A percentile compares a stretch with the other conserved stretches of the same genome.
Conservation (phyloP, 2,329 filamentous ascomycete genomes). For the Fusarium transvaalense region DNA sequence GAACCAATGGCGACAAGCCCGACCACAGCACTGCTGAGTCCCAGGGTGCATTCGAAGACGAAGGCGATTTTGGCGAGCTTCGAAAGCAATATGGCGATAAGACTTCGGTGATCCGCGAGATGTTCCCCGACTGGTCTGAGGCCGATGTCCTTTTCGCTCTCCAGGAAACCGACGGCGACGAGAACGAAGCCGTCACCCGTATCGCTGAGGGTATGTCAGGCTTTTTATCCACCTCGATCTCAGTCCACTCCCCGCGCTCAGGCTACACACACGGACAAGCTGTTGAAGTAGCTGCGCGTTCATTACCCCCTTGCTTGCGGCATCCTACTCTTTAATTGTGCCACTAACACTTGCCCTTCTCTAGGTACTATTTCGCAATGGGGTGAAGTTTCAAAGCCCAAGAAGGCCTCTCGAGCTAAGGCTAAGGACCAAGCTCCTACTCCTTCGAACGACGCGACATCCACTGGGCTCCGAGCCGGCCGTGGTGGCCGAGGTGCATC, state of each 20-base stretch:
- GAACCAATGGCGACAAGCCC: conserved; percentile 79
- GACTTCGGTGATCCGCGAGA: conserved; percentile 85
- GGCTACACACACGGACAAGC: conserved; percentile 27
- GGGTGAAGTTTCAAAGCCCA: conserved; percentile 84
- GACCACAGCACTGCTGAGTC: conserved; percentile 70
- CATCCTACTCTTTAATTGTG: conserved; percentile 6
- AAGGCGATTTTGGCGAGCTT: conserved; percentile 90
- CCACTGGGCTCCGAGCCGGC: conserved; percentile 60
- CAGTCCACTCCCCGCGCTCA: conserved; percentile 32
- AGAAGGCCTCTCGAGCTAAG: conserved; percentile 82
- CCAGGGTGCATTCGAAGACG: conserved; percentile 75
- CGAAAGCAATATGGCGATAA: conserved; percentile 89
- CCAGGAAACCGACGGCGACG: conserved; percentile 86
- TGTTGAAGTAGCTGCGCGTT: conserved; percentile 18
- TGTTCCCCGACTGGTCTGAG: conserved; percentile 96
- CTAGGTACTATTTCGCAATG: conserved; percentile 84
- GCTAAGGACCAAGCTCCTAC: conserved; percentile 71
- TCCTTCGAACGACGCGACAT: conserved; percentile 62
- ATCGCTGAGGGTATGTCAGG: conserved; percentile 78
- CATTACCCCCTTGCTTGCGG: conserved; percentile 2
- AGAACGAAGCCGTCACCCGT: conserved; percentile 79
- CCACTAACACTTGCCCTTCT: conserved; percentile 48
- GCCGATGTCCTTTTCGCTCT: conserved; percentile 94
- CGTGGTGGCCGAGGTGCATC: conserved; percentile 72
- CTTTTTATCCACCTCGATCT: conserved; percentile 28